These are phyloP conservation scores for Pelargonium myrrhifolium DNA, from an alignment of 441 rosid genomes.

Conservation along the genomic window DNA sequence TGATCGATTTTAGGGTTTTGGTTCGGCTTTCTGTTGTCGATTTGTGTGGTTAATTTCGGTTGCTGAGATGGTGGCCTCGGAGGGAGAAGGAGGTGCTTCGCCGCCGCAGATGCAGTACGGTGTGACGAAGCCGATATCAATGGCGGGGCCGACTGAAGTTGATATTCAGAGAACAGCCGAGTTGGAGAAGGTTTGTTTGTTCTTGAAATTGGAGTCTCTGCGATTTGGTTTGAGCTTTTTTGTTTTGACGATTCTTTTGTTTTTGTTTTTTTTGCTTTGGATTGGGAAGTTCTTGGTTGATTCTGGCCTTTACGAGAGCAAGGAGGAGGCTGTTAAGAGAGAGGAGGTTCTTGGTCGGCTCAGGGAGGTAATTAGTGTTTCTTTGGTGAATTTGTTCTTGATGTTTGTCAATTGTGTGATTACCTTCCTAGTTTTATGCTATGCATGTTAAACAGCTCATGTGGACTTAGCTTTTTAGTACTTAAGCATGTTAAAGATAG, in stretches of 20 bases:
- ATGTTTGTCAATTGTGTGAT: neutral
- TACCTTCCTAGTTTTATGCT: neutral
- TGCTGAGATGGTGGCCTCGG: constrained; percentile 31
- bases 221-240: neutral
- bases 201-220: neutral
- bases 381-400: neutral
- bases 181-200: constrained; percentile 42
- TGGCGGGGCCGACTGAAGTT: constrained; percentile 43
- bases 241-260: neutral
- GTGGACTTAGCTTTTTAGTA: neutral
- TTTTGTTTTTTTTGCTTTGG: constrained; percentile 15
- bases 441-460: neutral
- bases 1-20: too few relatives aligned
- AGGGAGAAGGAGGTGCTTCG: constrained; percentile 21
- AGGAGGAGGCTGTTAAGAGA: constrained; percentile 46
- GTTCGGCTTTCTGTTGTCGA: too few relatives aligned
- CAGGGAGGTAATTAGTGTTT: constrained; percentile 29
- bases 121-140: constrained; percentile 48
- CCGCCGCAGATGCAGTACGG: constrained; percentile 34
- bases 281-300: constrained; percentile 38
- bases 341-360: constrained; percentile 45
- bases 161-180: constrained; percentile 40
- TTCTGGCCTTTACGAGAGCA: constrained; percentile 54
- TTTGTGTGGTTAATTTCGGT: too few relatives aligned
- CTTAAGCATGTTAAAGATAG: neutral